Conservation (phyloP, 1,139 yeast species). For the Zygosaccharomyces sapae region DNA sequence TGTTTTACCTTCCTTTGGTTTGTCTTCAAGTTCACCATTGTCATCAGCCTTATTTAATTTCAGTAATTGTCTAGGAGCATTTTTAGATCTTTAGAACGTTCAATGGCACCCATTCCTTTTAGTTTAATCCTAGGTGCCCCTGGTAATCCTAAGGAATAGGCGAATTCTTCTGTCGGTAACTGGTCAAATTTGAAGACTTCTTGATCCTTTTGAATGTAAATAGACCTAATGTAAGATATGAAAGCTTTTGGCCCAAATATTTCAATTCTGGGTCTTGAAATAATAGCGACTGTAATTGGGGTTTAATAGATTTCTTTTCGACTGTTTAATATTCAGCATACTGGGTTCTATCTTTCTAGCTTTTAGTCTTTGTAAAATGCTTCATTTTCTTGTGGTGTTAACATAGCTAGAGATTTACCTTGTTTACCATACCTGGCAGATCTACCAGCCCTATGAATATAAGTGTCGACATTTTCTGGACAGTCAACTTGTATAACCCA, state of each 20-base stretch:
- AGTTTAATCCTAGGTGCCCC: constrained; percentile 93
- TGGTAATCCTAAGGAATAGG: constrained; percentile 85
- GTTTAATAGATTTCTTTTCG: constrained; percentile 75
- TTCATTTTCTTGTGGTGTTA: constrained; percentile 79
- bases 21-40: constrained; percentile 54
- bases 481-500: constrained; percentile 97
- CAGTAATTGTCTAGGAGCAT: constrained; percentile 67
- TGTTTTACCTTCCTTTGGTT: constrained; percentile 59
- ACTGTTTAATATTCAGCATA: constrained; percentile 67
- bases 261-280: constrained; percentile 89
- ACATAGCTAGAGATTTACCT: constrained; percentile 80
- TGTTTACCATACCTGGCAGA: constrained; percentile 89
- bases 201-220: constrained; percentile 82
- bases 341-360: constrained; percentile 64
- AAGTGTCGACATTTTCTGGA: constrained; percentile 93
- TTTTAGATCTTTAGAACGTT: constrained; percentile 64
- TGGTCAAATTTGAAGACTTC: constrained; percentile 73
- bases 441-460: constrained; percentile 95
- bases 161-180: constrained; percentile 76
- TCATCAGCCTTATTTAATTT: constrained; percentile 57
- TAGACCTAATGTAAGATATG: constrained; percentile 80
- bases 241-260: constrained; percentile 95
- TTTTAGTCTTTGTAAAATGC: constrained; percentile 64
- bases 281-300: constrained; percentile 83
- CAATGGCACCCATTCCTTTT: constrained; percentile 44